Percentiles rank a stretch among this genome's conserved stretches.
Evolutionary conservation across 2,329 filamentous ascomycete species (phyloP).

Genomic region (Penicillium sclerotiorum): DNA sequence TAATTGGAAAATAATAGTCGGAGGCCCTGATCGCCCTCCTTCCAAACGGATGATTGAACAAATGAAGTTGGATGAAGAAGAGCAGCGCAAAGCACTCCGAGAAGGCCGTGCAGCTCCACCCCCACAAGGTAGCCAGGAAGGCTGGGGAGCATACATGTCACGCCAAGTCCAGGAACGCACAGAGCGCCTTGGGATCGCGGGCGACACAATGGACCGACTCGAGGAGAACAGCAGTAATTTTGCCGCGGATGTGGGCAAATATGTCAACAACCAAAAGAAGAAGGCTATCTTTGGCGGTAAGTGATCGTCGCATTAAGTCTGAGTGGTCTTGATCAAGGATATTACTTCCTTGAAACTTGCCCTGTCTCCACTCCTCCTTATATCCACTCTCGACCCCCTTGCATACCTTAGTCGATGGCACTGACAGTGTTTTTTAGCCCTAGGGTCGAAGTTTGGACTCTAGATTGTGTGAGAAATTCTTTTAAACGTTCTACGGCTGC

Average conservation of each 20-base stretch:
- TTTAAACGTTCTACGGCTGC: no score
- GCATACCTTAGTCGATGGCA: constrained; percentile 16
- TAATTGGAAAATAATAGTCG: constrained; percentile 61
- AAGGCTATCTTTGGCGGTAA: constrained; percentile 72
- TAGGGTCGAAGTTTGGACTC: constrained; percentile 49
- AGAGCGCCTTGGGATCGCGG: constrained; percentile 79
- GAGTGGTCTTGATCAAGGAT: neutral
- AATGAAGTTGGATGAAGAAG: constrained; percentile 68
- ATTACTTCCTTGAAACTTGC: neutral
- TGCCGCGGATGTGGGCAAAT: constrained; percentile 87
- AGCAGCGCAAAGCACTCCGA: constrained; percentile 42
- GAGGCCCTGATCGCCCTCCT: constrained; percentile 82
- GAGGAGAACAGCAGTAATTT: constrained; percentile 80
- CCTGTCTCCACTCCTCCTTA: neutral
- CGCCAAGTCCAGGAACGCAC: constrained; percentile 88
- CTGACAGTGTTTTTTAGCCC: constrained; percentile 31
- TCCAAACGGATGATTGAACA: constrained; percentile 87
- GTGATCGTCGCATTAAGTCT: constrained; percentile 17
- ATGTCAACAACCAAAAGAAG: constrained; percentile 81
- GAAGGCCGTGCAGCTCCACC: constrained; percentile 39
- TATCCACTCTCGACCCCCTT: constrained; percentile 17
- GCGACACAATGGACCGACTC: constrained; percentile 80
- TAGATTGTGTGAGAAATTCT: constrained; percentile 22
- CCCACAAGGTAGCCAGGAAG: constrained; percentile 58
- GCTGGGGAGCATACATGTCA: constrained; percentile 77